Conservation (phyloP, 495 filamentous ascomycete genomes). For the Xylaria longipes region DNA sequence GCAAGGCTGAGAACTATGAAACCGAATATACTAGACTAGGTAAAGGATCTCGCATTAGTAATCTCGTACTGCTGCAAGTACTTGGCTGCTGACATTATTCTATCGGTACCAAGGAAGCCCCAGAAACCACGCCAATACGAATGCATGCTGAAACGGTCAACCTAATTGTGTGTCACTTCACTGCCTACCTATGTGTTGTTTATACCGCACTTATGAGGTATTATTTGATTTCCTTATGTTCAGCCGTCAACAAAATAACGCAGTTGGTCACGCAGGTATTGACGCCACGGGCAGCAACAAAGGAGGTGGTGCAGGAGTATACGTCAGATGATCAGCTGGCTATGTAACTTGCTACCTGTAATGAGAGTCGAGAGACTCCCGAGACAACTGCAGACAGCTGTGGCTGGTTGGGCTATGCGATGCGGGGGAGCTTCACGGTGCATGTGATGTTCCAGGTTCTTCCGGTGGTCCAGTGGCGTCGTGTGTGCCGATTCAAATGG, state of each 20-base stretch:
- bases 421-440: constrained; percentile 6
- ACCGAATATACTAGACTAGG: too few species aligned
- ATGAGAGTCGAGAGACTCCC: background rate
- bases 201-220: constrained; percentile 4
- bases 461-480: constrained; percentile 26
- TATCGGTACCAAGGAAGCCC: background rate
- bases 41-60: background rate
- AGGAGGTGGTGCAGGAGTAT: background rate
- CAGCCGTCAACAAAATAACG: constrained; percentile 15
- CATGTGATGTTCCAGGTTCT: constrained; percentile 10
- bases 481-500: background rate
- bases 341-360: background rate
- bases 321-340: constrained; percentile 8
- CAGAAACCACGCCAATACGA: background rate
- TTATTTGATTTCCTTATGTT: constrained; percentile 9
- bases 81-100: background rate
- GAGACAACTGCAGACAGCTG: background rate
- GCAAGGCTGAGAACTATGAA: too few species aligned
- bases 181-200: background rate
- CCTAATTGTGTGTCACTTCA: background rate
- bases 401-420: constrained; percentile 4
- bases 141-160: background rate
- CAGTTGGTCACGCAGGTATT: background rate
- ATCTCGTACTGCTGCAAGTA: background rate
- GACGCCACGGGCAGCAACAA: background rate